Evolutionary conservation across 1,139 yeast genomes (phyloP).

Genomic region (Saccharomyces hybrid): DNA sequence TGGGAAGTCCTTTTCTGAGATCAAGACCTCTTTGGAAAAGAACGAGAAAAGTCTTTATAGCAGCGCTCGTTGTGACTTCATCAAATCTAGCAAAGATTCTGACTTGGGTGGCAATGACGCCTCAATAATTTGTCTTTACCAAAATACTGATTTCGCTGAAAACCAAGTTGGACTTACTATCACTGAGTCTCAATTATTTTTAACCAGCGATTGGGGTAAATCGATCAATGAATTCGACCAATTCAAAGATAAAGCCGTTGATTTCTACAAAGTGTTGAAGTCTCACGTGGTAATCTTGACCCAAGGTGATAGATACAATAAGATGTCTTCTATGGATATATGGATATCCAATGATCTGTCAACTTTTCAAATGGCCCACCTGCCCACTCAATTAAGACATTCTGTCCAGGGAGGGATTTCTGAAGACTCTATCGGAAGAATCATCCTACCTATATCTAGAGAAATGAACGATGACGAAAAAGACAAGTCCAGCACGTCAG

Average conservation of each 20-base stretch:
- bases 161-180: too few relatives aligned
- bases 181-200: neutral
- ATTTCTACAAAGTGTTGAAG: constrained; percentile 11
- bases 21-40: constrained; percentile 3
- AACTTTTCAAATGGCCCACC: constrained; percentile 19
- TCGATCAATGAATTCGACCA: constrained; percentile 7
- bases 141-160: too few relatives aligned
- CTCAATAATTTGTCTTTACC: constrained; percentile 8
- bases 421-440: constrained; percentile 21
- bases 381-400: constrained; percentile 24
- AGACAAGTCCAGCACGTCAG: constrained; percentile 6
- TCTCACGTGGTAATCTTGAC: constrained; percentile 21
- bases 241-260: constrained; percentile 17
- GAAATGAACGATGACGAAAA: constrained; percentile 1
- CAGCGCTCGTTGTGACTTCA: constrained; percentile 13
- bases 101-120: constrained; percentile 9
- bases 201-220: constrained; percentile 2
- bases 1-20: constrained; percentile 16
- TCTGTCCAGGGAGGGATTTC: neutral
- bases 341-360: constrained; percentile 26
- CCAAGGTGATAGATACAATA: constrained; percentile 22
- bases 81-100: constrained; percentile 9
- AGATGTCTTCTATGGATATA: constrained; percentile 15
- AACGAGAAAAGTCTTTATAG: neutral
- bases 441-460: constrained; percentile 15